Conservation (phyloP, 257 asterid species). For the Salvia miltiorrhiza region DNA sequence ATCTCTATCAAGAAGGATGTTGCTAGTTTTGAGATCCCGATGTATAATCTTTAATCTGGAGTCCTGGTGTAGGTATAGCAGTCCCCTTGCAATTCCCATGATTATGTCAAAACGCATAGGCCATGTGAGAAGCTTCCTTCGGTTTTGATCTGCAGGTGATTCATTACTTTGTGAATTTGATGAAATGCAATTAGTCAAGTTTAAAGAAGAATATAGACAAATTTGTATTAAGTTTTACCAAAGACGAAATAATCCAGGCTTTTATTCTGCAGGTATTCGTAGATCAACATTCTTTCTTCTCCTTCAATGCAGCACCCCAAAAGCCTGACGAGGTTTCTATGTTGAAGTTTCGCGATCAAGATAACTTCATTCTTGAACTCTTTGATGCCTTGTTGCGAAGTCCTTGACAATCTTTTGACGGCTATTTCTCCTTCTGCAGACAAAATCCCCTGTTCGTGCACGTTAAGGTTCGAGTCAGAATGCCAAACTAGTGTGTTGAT, state of each 20-base stretch:
- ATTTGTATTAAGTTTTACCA: not conserved
- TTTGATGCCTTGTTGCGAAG: slow-evolving; percentile 35
- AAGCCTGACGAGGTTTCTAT: not conserved
- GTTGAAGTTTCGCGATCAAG: not conserved
- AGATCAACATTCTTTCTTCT: not conserved
- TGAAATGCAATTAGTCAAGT: not conserved
- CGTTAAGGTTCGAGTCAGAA: not conserved
- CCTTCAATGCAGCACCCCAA: not conserved
- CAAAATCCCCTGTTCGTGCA: slow-evolving; percentile 29
- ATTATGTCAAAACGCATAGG: slow-evolving; percentile 30
- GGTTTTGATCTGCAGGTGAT: slow-evolving; percentile 7
- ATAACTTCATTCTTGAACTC: slow-evolving; percentile 4
- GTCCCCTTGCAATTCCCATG: slow-evolving; percentile 36
- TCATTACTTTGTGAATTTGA: not conserved
- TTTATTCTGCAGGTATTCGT: not conserved
- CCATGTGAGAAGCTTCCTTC: slow-evolving; percentile 30
- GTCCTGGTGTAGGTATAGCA: slow-evolving; percentile 45
- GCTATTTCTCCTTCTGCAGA: slow-evolving; percentile 29
- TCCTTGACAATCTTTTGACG: slow-evolving; percentile 33
- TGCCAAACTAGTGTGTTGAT: too few relatives aligned
- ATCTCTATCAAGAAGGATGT: slow-evolving; percentile 34
- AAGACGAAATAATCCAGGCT: not conserved
- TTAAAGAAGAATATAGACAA: too few relatives aligned
- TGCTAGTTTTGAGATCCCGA: slow-evolving; percentile 46
- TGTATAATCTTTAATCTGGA: slow-evolving; percentile 47